phyloP scores from a whole-genome alignment of 1,284 basidiomycete species.

The Pseudozyma tsukubaensis region DNA sequence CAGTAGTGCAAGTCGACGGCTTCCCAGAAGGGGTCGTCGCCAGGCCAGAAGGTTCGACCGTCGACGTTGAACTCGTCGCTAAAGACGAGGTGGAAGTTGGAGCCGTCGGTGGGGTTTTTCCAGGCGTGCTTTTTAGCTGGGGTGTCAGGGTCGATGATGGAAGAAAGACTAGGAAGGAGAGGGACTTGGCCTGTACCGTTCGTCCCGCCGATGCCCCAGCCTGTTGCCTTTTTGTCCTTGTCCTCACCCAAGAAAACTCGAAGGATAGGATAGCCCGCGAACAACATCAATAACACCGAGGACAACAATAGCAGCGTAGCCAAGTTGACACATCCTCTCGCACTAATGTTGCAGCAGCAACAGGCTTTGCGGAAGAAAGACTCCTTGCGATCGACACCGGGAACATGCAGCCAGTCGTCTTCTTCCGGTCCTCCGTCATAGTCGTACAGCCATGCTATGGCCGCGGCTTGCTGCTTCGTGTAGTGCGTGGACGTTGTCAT shows the following conservation, averaged over 20 bases:
- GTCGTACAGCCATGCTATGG: slow-evolving; percentile 34
- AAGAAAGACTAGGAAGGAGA: slow-evolving; percentile 17
- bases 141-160: slow-evolving; percentile 51
- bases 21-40: slow-evolving; percentile 65
- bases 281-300: slow-evolving; percentile 29
- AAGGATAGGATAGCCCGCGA: slow-evolving; percentile 47
- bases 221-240: slow-evolving; percentile 2
- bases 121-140: slow-evolving; percentile 12
- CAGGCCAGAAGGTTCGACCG: slow-evolving; percentile 73
- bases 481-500: background rate
- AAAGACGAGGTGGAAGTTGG: slow-evolving; percentile 72
- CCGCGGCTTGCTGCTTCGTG: slow-evolving; percentile 1
- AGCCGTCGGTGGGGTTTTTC: slow-evolving; percentile 20
- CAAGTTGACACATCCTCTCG: slow-evolving; percentile 35
- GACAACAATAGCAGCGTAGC: slow-evolving; percentile 22
- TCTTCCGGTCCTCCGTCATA: slow-evolving; percentile 27
- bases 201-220: slow-evolving; percentile 77
- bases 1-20: slow-evolving; percentile 55
- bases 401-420: slow-evolving; percentile 34
- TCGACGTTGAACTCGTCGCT: slow-evolving; percentile 80
- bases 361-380: background rate
- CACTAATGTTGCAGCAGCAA: slow-evolving; percentile 7
- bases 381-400: slow-evolving; percentile 8
- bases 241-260: too few relatives aligned
- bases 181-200: slow-evolving; percentile 60